These are phyloP conservation scores for Pseudodiploospora longispora DNA, from an alignment of 2,329 filamentous ascomycete species.

Conservation along the genomic window DNA sequence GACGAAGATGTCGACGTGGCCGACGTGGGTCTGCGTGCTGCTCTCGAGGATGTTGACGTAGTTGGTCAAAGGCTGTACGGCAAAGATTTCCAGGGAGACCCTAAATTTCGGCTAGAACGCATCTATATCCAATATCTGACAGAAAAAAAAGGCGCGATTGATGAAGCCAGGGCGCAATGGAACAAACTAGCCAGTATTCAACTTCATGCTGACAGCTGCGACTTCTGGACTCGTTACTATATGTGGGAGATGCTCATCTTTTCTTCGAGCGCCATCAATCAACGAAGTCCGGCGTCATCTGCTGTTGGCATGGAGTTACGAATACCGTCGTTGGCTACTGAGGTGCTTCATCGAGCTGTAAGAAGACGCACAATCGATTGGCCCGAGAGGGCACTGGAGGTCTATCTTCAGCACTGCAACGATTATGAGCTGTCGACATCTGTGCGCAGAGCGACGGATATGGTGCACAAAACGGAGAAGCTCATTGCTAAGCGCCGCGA, in stretches of 20 bases:
- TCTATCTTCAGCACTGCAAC: conserved; percentile 75
- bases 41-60: conserved; percentile 76
- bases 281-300: conserved; percentile 44
- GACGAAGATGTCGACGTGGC: conserved; percentile 85
- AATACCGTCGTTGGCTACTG: conserved; percentile 66
- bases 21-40: conserved; percentile 78
- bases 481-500: conserved; percentile 55
- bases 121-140: conserved; percentile 89
- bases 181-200: conserved; percentile 57
- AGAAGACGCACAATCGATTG: conserved; percentile 58
- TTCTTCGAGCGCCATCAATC: conserved; percentile 34
- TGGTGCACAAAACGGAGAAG: conserved; percentile 61
- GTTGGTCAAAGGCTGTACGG: conserved; percentile 71
- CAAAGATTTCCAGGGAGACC: conserved; percentile 71
- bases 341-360: conserved; percentile 65
- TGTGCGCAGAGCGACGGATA: conserved; percentile 65
- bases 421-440: conserved; percentile 77
- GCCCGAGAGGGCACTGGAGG: conserved; percentile 67
- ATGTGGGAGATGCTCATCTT: conserved; percentile 76
- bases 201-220: conserved; percentile 67
- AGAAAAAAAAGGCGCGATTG: conserved; percentile 69
- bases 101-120: conserved; percentile 78
- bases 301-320: conserved; percentile 41
- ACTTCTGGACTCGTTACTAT: conserved; percentile 93
- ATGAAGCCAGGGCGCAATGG: conserved; percentile 72